Conservation (phyloP, 202 grass and related monocot genomes). For the Setaria italica region DNA sequence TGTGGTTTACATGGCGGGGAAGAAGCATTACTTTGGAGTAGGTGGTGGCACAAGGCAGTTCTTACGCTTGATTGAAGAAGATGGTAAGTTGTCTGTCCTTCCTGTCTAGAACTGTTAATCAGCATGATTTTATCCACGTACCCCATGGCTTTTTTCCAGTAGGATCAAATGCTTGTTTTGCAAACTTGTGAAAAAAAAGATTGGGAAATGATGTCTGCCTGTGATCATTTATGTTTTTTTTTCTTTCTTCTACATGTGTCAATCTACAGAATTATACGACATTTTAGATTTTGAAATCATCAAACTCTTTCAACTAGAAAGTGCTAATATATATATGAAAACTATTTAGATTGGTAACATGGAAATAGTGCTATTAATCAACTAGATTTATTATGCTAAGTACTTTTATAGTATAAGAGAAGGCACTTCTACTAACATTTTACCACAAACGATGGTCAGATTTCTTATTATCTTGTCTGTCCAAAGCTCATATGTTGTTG, state of each 20-base stretch:
- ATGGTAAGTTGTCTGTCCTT: constrained; percentile 58
- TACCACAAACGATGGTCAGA: background rate
- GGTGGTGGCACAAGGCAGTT: constrained; percentile 96
- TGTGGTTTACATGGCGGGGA: constrained; percentile 88
- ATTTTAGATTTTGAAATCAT: constrained; percentile 1
- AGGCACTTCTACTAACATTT: background rate
- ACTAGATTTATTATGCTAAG: background rate
- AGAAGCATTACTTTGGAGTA: constrained; percentile 97
- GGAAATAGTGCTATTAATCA: background rate
- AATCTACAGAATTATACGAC: background rate
- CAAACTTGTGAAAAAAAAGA: constrained; percentile 3
- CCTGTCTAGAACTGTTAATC: constrained; percentile 20
- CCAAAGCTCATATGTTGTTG: background rate
- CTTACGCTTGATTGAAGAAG: constrained; percentile 83
- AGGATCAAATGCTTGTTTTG: constrained; percentile 21
- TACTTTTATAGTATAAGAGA: background rate
- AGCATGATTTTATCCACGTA: constrained; percentile 14
- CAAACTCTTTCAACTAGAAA: background rate
- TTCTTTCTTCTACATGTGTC: constrained; percentile 14
- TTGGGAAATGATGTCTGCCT: constrained; percentile 16
- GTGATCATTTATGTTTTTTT: background rate
- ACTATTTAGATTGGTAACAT: background rate
- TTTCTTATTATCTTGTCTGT: background rate
- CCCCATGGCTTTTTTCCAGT: background rate
- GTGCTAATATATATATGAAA: background rate